Evolutionary conservation across 1,284 basidiomycete genomes (phyloP), one percentile per base, ranked within the genome.

Genomic region (Fereydounia khargensis): DNA sequence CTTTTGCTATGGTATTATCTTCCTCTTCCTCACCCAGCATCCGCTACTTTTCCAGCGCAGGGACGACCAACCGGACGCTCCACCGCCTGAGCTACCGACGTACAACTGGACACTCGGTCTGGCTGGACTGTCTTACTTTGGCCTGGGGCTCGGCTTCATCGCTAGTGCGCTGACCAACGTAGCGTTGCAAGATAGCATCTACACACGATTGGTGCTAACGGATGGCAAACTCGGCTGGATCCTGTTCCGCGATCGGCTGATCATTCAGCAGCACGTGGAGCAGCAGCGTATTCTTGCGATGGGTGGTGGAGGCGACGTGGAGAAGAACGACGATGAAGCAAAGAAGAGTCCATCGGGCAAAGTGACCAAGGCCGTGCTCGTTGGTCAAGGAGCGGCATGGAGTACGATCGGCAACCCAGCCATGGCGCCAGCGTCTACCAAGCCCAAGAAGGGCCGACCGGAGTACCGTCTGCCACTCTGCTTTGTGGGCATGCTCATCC

Each of bases 401-500:
- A n/a, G n/a, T n/a, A n/a, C n/a, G n/a, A n/a, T n/a, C n/a, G n/a
- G n/a, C n/a, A n/a, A n/a, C n/a, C n/a, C n/a, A n/a, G n/a, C n/a
- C n/a, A n/a, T n/a, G n/a, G n/a, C n/a, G n/a, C n/a, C n/a, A n/a
- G 9, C 33, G 5, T 10, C 25, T 16, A 13, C 45, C 5, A 43
- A 36, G 16, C 28, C 35, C 1, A 55, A 60, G 10, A 58, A 67
- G 27, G 68, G 68, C 11, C 35, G 55, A 23, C 68, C 68, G 0
- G 68, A 70, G 40, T 70, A 50, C 35, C 48, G 68, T 49, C 75
- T 79, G 17, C 76, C 78, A 11, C 65, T 78, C 19, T 77, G 77
- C 25, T 74, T 79, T 25, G 69, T 77, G 3, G 80, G 79, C 7
- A 80, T 80, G 78, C 45, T 76, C 37, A 59, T 79, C 39, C 78